Evolutionary conservation across 2,329 filamentous ascomycete species (phyloP), one percentile per base, ranked within the genome.

Genomic region (Paramyrothecium roridum): DNA sequence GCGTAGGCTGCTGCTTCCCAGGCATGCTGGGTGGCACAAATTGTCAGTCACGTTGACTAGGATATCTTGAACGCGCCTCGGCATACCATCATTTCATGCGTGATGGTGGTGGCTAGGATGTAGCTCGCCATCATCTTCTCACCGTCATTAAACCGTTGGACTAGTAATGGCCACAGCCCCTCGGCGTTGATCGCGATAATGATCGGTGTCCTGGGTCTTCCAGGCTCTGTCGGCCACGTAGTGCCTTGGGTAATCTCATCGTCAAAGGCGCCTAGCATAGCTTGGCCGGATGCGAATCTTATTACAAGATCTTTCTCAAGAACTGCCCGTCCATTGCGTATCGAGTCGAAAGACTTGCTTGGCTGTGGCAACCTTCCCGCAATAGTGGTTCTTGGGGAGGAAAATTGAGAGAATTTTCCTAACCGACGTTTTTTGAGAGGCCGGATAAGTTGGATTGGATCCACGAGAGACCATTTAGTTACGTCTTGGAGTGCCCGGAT

Each of bases 81-180:
- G 20, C 67, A 62, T 49, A 69, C 68, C 48, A 65, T 63, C 8
- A 70, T 22, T 52, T 70, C 68, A 21, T 70, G 68, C 12, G 62
- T 54, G 8, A 70, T 43, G 3, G 64, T 63, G 2, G 48, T 30
- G 2, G 65, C 63, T 13, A 66, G 30, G 11, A 58, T 37, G 34
- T 60, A 54, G 45, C 54, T 65, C 3, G 57, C 50, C 59, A 65
- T 59, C 33, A 63, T 52, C 50, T 62, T 66, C 57, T 70, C 68
- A 23, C 62, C 61, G 3, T 53, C 52, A 47, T 59, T 65, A 26
- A 65, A 63, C 8, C 58, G 57, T 12, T 56, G 47, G 1, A 57
- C 54, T 13, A 70, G 48, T 13, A 70, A 52, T 21, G 65, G 61
- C 56, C 61, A 69, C 6, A 70, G 46, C 16, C 58, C 12, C 6